phyloP scores from a whole-genome alignment of 2,329 filamentous ascomycete species.

The Colletotrichum phormii region DNA sequence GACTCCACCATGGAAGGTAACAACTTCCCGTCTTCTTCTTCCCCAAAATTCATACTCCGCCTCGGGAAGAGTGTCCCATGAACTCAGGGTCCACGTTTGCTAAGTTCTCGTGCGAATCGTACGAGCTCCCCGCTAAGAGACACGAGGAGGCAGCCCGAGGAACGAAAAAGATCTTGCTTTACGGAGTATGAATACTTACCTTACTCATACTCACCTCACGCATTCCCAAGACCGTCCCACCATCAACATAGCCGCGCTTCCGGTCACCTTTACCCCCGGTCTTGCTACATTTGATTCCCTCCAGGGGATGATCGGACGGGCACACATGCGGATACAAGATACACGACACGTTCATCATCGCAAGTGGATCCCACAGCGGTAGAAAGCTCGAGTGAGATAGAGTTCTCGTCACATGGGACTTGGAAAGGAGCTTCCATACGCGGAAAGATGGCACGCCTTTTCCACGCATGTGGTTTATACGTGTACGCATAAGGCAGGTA shows the following conservation, averaged over 20 bases:
- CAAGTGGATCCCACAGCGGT: neutral
- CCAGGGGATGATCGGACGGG: slow-evolving; percentile 16
- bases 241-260: slow-evolving; percentile 2
- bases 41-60: neutral
- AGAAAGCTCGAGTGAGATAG: neutral
- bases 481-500: too few species aligned
- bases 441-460: neutral
- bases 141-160: neutral
- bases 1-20: neutral
- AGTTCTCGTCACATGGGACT: slow-evolving; percentile 12
- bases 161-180: too few species aligned
- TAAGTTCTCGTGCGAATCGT: neutral
- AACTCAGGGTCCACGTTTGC: slow-evolving; percentile 5
- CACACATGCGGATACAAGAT: too few species aligned
- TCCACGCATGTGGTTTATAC: too few species aligned
- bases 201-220: neutral
- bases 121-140: neutral
- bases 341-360: neutral
- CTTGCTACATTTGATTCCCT: neutral
- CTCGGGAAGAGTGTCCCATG: neutral
- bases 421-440: neutral
- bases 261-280: neutral
- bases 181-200: too few species aligned
- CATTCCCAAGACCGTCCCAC: neutral
- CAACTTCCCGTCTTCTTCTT: neutral